Conservation (phyloP, 1,139 yeast genomes). For the Zygosaccharomyces pseudobailii region DNA sequence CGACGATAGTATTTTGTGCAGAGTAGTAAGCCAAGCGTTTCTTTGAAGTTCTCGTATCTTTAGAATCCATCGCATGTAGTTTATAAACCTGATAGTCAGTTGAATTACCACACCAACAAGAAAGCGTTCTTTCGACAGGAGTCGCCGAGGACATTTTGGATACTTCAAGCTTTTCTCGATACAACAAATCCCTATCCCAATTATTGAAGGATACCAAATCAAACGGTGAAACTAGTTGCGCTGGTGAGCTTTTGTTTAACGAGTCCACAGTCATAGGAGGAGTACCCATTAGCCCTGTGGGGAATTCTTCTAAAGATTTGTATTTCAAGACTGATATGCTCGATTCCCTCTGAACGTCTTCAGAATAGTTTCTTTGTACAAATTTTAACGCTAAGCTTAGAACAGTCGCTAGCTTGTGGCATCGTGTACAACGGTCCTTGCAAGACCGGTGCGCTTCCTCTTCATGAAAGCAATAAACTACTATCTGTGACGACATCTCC, state of each 20-base stretch:
- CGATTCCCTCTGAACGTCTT: constrained; percentile 16
- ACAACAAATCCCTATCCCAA: constrained; percentile 71
- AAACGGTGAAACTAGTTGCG: constrained; percentile 30
- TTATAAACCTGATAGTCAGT: constrained; percentile 44
- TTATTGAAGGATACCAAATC: constrained; percentile 39
- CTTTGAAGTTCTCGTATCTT: constrained; percentile 9
- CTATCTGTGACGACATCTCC: constrained; percentile 25
- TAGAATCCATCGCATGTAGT: constrained; percentile 13
- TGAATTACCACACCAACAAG: constrained; percentile 79
- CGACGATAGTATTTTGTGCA: constrained; percentile 48
- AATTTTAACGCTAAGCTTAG: constrained; percentile 17
- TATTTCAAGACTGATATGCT: constrained; percentile 17
- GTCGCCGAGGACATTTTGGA: constrained; percentile 81
- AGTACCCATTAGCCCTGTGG: constrained; percentile 25
- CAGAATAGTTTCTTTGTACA: constrained; percentile 21
- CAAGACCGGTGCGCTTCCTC: constrained; percentile 6
- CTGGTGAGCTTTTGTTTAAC: constrained; percentile 18
- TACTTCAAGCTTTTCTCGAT: constrained; percentile 76
- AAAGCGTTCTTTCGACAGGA: constrained; percentile 40
- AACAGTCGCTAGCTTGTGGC: constrained; percentile 18
- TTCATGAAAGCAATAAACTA: constrained; percentile 28
- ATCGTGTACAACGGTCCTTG: constrained; percentile 16
- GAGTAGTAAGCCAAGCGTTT: constrained; percentile 44
- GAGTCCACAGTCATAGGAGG: constrained; percentile 19
- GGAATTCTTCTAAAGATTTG: constrained; percentile 15